Base-by-base conservation (phyloP, 192 early-diverging fungal genomes). In the Backusella psychrophila region DNA sequence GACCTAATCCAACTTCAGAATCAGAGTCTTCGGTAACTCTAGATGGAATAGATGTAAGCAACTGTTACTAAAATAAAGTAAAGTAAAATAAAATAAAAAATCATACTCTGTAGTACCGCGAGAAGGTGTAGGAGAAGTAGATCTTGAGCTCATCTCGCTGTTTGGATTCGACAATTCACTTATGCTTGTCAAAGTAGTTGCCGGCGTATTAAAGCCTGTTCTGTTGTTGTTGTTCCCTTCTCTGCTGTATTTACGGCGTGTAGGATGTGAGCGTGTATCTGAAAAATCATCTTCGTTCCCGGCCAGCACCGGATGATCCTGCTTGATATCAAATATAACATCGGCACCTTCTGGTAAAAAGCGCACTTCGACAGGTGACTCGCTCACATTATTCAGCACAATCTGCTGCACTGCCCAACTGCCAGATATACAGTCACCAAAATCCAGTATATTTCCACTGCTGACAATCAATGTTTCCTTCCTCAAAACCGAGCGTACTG, bases 391-490 rank as follows among this genome's bases (percentile, higher is more conserved):
- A 38, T 90, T 92, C 36, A 99, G 80, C 1, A 92, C 85, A 6
- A 98, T 82, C 49, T 92, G 88, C 76, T 94, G 90, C 71, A 89
- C 89, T 26, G 90, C 91, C 93, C 94, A 94, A n/a, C 86, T 76
- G n/a, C 97, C 97, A 46, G 94, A 93, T 75, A 89, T 91, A 78
- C 96, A 97, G 76, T 98, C 95, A 46, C 95, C 95, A 88, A 99
- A 99, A 79, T 98, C 96, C 31, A 99, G 73, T 44, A 85, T 83
- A 78, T 83, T 93, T 36, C 88, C 93, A 75, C 87, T 92, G 80
- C 89, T 93, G 68, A 90, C 88, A 11, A 88, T 84, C 65, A 91
- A 81, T 21, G 89, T 88, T 79, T 93, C 95, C 81, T 95, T 94
- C 75, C 87, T 85, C 75, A 85, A 85, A 42, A 85, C 92, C 34